Evolutionary conservation across 1,284 basidiomycete species (phyloP).

Genomic region (Cutaneotrichosporon dermatis): DNA sequence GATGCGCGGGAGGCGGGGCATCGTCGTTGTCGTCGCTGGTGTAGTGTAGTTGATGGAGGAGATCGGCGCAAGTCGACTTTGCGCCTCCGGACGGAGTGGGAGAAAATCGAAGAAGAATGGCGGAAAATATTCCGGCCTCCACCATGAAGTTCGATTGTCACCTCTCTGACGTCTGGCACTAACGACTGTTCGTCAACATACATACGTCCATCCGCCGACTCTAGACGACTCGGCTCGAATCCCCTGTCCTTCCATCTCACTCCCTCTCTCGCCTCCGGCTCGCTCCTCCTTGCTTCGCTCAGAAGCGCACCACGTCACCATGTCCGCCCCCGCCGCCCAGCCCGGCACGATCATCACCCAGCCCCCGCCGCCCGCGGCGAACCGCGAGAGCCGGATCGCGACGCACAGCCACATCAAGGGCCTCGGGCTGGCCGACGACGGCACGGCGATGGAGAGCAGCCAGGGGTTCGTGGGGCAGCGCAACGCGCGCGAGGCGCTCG

Average conservation of each 20-base stretch:
- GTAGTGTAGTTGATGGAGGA: background rate
- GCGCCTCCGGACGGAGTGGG: conserved; percentile 3
- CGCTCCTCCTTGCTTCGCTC: background rate
- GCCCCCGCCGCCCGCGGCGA: conserved; percentile 44
- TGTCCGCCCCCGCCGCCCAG: conserved; percentile 17
- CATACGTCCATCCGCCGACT: too few relatives aligned
- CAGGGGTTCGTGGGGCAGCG: conserved; percentile 90
- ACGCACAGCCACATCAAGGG: conserved; percentile 63
- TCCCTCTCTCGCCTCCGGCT: background rate
- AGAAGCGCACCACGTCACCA: background rate
- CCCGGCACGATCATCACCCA: conserved; percentile 40
- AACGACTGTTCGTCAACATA: too few relatives aligned
- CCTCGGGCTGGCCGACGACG: conserved; percentile 82
- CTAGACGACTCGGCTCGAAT: too few relatives aligned
- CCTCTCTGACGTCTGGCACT: background rate
- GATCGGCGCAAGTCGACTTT: background rate
- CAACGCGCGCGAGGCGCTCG: conserved; percentile 73
- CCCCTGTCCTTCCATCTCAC: too few relatives aligned
- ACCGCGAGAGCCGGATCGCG: conserved; percentile 47
- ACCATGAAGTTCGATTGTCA: conserved; percentile 1
- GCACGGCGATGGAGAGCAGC: conserved; percentile 65
- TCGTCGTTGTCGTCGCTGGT: background rate
- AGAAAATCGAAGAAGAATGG: conserved; percentile 17
- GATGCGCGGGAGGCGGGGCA: conserved; percentile 16
- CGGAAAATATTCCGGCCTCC: conserved; percentile 10